Percentiles rank a stretch among this genome's conserved stretches.
These are phyloP conservation scores for Candida ficus DNA, from an alignment of 805 yeast genomes.

Conservation along the genomic window DNA sequence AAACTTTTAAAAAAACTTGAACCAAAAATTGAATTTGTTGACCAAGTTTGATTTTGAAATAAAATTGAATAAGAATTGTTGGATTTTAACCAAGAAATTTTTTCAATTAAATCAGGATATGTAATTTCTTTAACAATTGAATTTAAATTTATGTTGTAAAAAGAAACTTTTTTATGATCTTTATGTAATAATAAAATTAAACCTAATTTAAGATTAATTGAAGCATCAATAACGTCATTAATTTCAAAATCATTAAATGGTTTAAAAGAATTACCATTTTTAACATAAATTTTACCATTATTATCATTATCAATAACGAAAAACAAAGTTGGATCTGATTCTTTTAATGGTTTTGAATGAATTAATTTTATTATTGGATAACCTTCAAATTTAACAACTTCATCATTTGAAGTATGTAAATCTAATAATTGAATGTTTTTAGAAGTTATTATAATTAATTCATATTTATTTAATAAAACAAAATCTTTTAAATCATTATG, in stretches of 20 bases:
- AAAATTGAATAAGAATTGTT: constrained; percentile 15
- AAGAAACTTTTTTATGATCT: not conserved
- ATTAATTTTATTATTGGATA: constrained; percentile 5
- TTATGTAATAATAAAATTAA: constrained; percentile 5
- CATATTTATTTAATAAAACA: constrained; percentile 13
- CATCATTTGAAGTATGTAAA: constrained; percentile 11
- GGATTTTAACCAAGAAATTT: constrained; percentile 14
- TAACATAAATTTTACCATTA: constrained; percentile 9
- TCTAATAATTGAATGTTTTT: constrained; percentile 17
- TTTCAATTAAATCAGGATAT: constrained; percentile 2
- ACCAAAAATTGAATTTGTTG: constrained; percentile 25
- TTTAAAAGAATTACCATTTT: constrained; percentile 1
- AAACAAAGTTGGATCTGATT: constrained; percentile 2
- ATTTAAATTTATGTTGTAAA: not conserved
- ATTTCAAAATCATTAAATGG: constrained; percentile 1
- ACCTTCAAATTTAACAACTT: constrained; percentile 8
- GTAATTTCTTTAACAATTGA: constrained; percentile 4
- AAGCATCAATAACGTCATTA: constrained; percentile 5
- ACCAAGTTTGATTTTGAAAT: constrained; percentile 20
- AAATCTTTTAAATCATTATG: constrained; percentile 20
- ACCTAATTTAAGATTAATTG: constrained; percentile 8
- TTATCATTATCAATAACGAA: constrained; percentile 6
- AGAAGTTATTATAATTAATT: constrained; percentile 15
- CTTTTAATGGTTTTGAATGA: not conserved
- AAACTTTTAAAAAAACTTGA: constrained; percentile 17